Conservation (phyloP, 2,329 filamentous ascomycete species). For the Colletotrichum spaethianum region DNA sequence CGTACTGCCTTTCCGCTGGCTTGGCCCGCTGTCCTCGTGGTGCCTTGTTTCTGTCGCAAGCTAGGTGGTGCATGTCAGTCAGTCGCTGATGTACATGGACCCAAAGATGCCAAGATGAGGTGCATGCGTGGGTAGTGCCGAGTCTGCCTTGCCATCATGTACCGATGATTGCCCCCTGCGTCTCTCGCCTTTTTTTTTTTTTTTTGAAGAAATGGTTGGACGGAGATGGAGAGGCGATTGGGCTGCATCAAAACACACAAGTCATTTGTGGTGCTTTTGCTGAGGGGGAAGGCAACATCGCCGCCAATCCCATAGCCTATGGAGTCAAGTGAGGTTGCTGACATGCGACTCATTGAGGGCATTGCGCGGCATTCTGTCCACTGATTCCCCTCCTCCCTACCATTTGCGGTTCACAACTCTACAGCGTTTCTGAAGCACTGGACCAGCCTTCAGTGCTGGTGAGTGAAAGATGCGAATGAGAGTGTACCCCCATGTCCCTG, state of each 20-base stretch:
- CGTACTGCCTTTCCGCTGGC: not conserved
- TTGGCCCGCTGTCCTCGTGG: not conserved
- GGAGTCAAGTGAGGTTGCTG: not conserved
- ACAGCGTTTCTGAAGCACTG: slow-evolving; percentile 1
- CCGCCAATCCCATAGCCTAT: slow-evolving; percentile 3
- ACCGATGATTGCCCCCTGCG: slow-evolving; percentile 9
- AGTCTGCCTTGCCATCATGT: slow-evolving; percentile 19
- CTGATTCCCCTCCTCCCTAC: not conserved
- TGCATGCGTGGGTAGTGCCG: too few relatives aligned
- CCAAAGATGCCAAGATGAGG: too few relatives aligned
- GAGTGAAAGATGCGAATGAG: not conserved
- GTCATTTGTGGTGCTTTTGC: not conserved
- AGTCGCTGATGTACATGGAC: too few relatives aligned
- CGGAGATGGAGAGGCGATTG: not conserved
- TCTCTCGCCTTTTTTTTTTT: not conserved
- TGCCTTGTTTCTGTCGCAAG: not conserved
- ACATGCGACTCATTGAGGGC: not conserved
- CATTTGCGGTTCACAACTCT: not conserved
- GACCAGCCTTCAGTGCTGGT: not conserved
- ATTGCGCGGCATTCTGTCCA: not conserved
- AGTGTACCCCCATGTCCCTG: not conserved
- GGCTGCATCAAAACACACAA: not conserved
- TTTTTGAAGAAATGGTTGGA: not conserved
- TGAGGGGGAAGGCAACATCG: not conserved
- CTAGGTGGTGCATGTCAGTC: too few relatives aligned